Base-by-base conservation (phyloP, 2,329 filamentous ascomycete genomes). In the Talaromyces sp. region DNA sequence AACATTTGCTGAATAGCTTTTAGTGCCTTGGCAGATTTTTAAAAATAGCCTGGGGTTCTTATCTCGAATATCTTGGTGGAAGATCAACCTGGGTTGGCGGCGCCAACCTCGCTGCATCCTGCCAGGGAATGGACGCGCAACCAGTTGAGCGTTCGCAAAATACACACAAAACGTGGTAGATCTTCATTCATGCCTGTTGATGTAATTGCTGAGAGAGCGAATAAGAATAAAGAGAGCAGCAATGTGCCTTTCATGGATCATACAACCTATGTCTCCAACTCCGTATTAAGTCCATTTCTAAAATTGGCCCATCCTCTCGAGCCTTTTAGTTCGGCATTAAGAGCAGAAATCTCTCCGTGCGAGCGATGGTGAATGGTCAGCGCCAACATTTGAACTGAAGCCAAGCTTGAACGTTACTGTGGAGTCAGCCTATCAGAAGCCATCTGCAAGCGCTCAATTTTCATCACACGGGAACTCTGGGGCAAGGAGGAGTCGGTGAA, bases 281-380 rank as follows among this genome's bases (percentile, higher is more conserved):
- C n/a, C n/a, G n/a, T n/a, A n/a, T n/a, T n/a, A n/a, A 9, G 24
- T 27, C 24, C 24, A 9, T 27, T 27, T 27, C 24, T 27, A 27
- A 27, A 27, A 27, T 27, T 27, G 24, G 24, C 24, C 24, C 24
- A 27, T 27, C 24, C 4, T 3, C 10, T 13, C 19, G 14, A 41
- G 5, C 3, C 37, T n/a, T 27, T 27, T 27, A 27, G 24, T 42
- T 42, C 27, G 7, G 9, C 22, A 43, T 43, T 11, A 20, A 14
- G 8, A 19, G 14, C 22, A 22, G 4, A 17, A 43, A 43, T 27
- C 13, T 29, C 40, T 43, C 24, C 40, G 22, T 27, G 13, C 22
- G 8, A 36, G 14, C 56, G 53, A 47, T 57, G 55, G 49, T 55
- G 35, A 56, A 36, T 55, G 54, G 51, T n/a, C 43, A 47, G 48